phyloP scores from a whole-genome alignment of 164 flowering plant genomes.

The Chimonanthus salicifolius region DNA sequence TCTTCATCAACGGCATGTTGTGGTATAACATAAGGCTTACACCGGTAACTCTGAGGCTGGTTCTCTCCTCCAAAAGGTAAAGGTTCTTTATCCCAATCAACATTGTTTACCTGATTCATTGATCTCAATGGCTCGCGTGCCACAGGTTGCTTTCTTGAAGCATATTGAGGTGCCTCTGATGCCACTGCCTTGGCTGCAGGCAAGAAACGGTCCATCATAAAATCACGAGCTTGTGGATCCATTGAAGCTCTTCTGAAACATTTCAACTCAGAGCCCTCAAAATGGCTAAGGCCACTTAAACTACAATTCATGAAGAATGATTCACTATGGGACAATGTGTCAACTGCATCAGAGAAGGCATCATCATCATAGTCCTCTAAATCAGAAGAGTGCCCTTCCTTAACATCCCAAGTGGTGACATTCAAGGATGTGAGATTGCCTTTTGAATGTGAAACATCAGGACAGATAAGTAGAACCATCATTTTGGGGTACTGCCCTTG shows the following conservation, averaged over 20 bases:
- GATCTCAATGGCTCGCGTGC: constrained; percentile 22
- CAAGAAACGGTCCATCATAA: constrained; percentile 80
- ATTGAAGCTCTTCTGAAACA: constrained; percentile 32
- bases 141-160: constrained; percentile 37
- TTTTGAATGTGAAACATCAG: constrained; percentile 7
- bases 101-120: constrained; percentile 20
- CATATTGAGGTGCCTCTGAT: constrained; percentile 60
- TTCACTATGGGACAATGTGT: constrained; percentile 62
- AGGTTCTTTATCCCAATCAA: constrained; percentile 16
- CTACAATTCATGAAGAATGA: constrained; percentile 68
- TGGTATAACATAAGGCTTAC: constrained; percentile 24
- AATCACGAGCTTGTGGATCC: constrained; percentile 57
- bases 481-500: constrained; percentile 7
- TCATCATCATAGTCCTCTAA: constrained; percentile 37
- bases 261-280: constrained; percentile 38
- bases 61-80: neutral
- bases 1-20: constrained; percentile 19
- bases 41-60: constrained; percentile 12
- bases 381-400: constrained; percentile 22
- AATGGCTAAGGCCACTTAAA: constrained; percentile 58
- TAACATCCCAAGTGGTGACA: constrained; percentile 12
- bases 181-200: constrained; percentile 94
- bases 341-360: constrained; percentile 65
- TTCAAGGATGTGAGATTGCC: constrained; percentile 19
- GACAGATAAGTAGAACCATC: constrained; percentile 3